A percentile compares a stretch with the other conserved stretches of the same genome.
phyloP scores from a whole-genome alignment of 805 yeast species.

The Schizosaccharomyces osmophilus region DNA sequence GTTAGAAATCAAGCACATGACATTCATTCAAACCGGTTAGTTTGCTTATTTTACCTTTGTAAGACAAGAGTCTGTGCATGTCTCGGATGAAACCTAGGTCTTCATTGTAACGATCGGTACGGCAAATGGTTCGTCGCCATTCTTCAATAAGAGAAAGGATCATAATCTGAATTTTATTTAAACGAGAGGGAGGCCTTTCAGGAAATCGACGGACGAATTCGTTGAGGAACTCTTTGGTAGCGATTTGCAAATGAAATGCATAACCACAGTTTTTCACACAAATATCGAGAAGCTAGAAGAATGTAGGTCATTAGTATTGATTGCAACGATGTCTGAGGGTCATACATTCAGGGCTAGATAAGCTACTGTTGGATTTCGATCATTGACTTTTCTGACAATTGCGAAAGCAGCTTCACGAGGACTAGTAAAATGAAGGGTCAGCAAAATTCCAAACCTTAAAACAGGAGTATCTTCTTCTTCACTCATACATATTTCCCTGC shows the following conservation, averaged over 20 bases:
- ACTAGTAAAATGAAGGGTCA: slow-evolving; percentile 5
- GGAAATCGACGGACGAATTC: slow-evolving; percentile 85
- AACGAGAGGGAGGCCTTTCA: slow-evolving; percentile 74
- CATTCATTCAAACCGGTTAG: not conserved
- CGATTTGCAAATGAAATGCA: slow-evolving; percentile 83
- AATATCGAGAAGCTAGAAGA: slow-evolving; percentile 35
- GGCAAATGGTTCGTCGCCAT: slow-evolving; percentile 89
- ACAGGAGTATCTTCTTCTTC: too few relatives aligned
- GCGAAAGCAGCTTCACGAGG: slow-evolving; percentile 85
- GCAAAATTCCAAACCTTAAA: not conserved
- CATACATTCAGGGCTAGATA: slow-evolving; percentile 38
- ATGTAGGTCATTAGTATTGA: not conserved
- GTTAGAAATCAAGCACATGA: not conserved
- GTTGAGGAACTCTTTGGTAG: slow-evolving; percentile 81
- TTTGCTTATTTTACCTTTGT: slow-evolving; percentile 26
- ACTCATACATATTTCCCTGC: slow-evolving; percentile 41
- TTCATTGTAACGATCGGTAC: slow-evolving; percentile 68
- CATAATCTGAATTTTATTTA: slow-evolving; percentile 58
- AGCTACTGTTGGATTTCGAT: slow-evolving; percentile 61
- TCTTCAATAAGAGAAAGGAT: slow-evolving; percentile 81
- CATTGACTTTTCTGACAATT: slow-evolving; percentile 59
- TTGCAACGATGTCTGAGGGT: not conserved
- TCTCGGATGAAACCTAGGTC: slow-evolving; percentile 82
- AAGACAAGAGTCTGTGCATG: slow-evolving; percentile 74
- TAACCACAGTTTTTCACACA: slow-evolving; percentile 94